phyloP scores from a whole-genome alignment of 2,329 filamentous ascomycete genomes.

The Teratosphaeria pseudoeucalypti region DNA sequence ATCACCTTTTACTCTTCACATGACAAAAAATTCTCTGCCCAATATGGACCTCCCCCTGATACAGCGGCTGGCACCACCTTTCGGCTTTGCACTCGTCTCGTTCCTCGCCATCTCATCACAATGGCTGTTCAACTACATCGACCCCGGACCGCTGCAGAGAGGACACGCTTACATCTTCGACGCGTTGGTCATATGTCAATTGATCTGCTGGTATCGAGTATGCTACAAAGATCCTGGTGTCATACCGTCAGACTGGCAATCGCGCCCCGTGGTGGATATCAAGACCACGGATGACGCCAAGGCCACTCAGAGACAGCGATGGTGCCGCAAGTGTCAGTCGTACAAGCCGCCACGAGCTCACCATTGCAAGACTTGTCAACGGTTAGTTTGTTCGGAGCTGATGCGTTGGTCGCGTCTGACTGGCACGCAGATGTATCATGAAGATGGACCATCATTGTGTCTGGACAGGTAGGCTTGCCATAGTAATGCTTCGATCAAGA shows the following conservation, averaged over 20 bases:
- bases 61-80: conserved; percentile 53
- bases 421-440: conserved; percentile 17
- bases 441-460: conserved; percentile 54
- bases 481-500: neutral
- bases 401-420: neutral
- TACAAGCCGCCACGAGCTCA: conserved; percentile 69
- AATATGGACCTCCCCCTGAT: conserved; percentile 11
- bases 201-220: conserved; percentile 59
- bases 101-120: conserved; percentile 67
- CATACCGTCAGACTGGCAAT: conserved; percentile 38
- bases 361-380: conserved; percentile 67
- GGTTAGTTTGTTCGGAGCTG: conserved; percentile 31
- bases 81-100: conserved; percentile 53
- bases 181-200: conserved; percentile 50
- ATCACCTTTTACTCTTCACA: neutral
- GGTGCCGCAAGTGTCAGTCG: conserved; percentile 67
- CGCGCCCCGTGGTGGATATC: conserved; percentile 2
- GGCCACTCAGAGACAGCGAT: conserved; percentile 34
- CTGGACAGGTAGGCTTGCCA: conserved; percentile 50
- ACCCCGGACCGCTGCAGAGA: conserved; percentile 48
- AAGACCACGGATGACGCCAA: conserved; percentile 7
- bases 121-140: conserved; percentile 51
- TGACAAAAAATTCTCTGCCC: neutral
- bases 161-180: conserved; percentile 57
- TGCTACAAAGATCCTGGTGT: conserved; percentile 49